Base-by-base conservation (phyloP, 495 filamentous ascomycete genomes). In the Astrothelium subdiscretum region DNA sequence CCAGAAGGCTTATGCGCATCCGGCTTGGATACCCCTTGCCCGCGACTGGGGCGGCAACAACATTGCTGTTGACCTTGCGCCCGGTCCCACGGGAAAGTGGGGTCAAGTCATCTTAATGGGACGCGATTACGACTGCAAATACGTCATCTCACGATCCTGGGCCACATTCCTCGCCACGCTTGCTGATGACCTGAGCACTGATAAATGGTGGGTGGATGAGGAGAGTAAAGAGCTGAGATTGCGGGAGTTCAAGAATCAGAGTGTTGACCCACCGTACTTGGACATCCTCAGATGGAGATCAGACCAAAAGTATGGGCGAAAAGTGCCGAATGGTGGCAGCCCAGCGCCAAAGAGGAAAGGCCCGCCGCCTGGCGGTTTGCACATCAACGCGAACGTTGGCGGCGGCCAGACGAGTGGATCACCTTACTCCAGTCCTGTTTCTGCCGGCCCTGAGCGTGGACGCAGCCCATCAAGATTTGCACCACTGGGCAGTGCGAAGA, bases 21-120 rank as follows among this genome's bases (percentile, higher is more conserved):
- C 92, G 3, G 88, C 85, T 27, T 99, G 94, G 94, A 96, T 99
- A 66, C 94, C 94, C 32, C 79, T 99, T 32, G 92, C 90, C 26
- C 88, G 94, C 60, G 94, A 99, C 73, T 99, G 94, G 94, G 94
- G 94, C 68, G 94, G 94, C 68, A 99, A 99, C 81, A 90, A 92
- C 77, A 79, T 99, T 68, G 91, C 91, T 15, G 84, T 96, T 32
- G 94, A 99, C 74, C 81, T 99, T 57, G 91, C 95, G 24, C 94
- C 94, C 38, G 95, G 94, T 1, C 89, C 94, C 2, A 82, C 83
- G 18, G 94, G 94, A 24, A 85, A 83, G 74, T 99, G 94, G 92
- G 94, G 94, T 54, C 94, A 99, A 70, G 82, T 99, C 57, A 96
- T 99, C 67, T 82, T 99, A 48, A 96, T 96, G 65, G 94, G 94